phyloP scores from a whole-genome alignment of 768 basidiomycete genomes.

The Leucosporidium creatinivorum region DNA sequence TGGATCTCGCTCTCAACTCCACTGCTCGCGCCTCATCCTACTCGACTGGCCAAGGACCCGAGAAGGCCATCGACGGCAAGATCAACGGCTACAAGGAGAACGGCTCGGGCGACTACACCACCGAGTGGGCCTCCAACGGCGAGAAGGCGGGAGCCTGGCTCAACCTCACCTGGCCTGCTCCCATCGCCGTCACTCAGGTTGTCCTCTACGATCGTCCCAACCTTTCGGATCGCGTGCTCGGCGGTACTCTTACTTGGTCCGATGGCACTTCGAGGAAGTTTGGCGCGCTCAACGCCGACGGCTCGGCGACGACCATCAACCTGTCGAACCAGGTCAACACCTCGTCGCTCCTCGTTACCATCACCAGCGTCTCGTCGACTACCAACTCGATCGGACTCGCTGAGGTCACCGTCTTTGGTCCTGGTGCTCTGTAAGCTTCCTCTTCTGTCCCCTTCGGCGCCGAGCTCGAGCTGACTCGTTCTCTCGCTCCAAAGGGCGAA shows the following conservation, averaged over 20 bases:
- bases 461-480: too few species aligned
- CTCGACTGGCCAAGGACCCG: constrained; percentile 7
- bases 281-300: constrained; percentile 24
- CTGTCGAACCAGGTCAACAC: constrained; percentile 12
- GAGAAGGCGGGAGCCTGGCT: constrained; percentile 18
- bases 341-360: constrained; percentile 19
- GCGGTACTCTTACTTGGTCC: constrained; percentile 21
- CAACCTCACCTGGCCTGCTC: constrained; percentile 15
- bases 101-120: constrained; percentile 2
- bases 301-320: constrained; percentile 13
- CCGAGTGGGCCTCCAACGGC: constrained; percentile 26
- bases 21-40: constrained; percentile 15
- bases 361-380: background rate
- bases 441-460: too few species aligned
- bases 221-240: constrained; percentile 19
- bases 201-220: constrained; percentile 25
- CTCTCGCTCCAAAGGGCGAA: too few species aligned
- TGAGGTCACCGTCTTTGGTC: too few species aligned
- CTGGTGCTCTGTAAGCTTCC: too few species aligned
- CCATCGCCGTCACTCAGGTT: background rate
- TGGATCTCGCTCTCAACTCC: constrained; percentile 7
- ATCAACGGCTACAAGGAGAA: background rate
- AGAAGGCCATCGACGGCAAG: constrained; percentile 14
- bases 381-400: too few species aligned
- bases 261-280: constrained; percentile 21